Evolutionary conservation across 78 protist genomes (phyloP).

Genomic region (Planoprotostelium fungivorum): DNA sequence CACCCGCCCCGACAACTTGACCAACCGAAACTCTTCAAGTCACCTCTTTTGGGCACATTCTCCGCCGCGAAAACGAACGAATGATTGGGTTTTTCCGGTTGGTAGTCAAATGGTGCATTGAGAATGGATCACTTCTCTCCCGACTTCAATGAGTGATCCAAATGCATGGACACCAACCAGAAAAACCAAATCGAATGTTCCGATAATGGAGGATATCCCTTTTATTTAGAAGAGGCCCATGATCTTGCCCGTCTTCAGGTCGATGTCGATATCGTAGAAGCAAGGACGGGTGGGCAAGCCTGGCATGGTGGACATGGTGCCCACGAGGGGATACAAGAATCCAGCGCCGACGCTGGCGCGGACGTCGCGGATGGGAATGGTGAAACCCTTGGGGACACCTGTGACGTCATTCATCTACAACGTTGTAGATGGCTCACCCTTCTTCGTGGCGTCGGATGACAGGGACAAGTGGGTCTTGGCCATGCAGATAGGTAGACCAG

Average conservation of each 20-base stretch:
- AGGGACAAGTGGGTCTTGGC: conserved; percentile 95
- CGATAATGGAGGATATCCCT: too few relatives aligned
- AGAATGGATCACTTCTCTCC: too few relatives aligned
- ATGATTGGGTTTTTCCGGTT: too few relatives aligned
- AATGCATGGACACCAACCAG: too few relatives aligned
- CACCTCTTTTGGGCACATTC: too few relatives aligned
- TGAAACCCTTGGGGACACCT: conserved; percentile 79
- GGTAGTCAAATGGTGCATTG: too few relatives aligned
- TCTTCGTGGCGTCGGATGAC: conserved; percentile 74
- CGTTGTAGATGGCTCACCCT: conserved; percentile 53
- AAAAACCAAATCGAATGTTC: too few relatives aligned
- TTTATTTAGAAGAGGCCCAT: conserved; percentile 77
- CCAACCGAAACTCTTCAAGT: too few relatives aligned
- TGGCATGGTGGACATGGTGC: conserved; percentile 85
- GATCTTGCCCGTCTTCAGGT: conserved; percentile 69
- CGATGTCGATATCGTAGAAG: conserved; percentile 87
- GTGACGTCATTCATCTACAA: neutral
- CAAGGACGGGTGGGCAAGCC: conserved; percentile 94
- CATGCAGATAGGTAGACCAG: conserved; percentile 93
- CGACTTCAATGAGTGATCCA: too few relatives aligned
- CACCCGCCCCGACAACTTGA: too few relatives aligned
- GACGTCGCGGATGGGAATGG: conserved; percentile 85
- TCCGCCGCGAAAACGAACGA: too few relatives aligned
- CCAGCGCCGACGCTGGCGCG: conserved; percentile 87
- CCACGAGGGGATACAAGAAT: conserved; percentile 80